These are phyloP conservation scores for Spinacia oleracea DNA, from an alignment of 179 eudicot species.

Conservation along the genomic window DNA sequence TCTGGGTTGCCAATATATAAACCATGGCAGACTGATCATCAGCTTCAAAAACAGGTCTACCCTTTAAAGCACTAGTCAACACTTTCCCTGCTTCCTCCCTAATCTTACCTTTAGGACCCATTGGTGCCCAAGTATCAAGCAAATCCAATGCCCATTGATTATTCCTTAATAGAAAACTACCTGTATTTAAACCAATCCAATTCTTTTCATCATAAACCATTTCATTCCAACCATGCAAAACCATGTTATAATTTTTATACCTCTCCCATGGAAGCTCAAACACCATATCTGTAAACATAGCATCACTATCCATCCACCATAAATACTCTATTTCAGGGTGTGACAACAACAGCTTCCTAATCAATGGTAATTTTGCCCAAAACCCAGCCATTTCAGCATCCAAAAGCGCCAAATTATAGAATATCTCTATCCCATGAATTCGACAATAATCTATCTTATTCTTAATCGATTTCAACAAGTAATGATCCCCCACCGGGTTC, in stretches of 20 bases:
- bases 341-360: conserved; percentile 41
- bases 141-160: conserved; percentile 53
- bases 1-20: conserved; percentile 33
- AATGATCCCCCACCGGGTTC: conserved; percentile 50
- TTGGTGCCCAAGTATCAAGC: conserved; percentile 50
- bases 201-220: conserved; percentile 48
- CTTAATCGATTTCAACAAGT: conserved; percentile 47
- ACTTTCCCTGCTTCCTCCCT: conserved; percentile 49
- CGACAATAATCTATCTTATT: conserved; percentile 61
- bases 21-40: conserved; percentile 45
- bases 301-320: conserved; percentile 68
- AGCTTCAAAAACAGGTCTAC: conserved; percentile 51
- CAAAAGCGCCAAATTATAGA: conserved; percentile 46
- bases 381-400: conserved; percentile 53
- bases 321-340: conserved; percentile 54
- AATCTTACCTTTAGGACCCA: conserved; percentile 49
- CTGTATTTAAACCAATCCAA: conserved; percentile 54
- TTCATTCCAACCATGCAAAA: conserved; percentile 52
- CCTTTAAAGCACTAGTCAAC: conserved; percentile 41
- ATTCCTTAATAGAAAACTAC: conserved; percentile 47
- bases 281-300: conserved; percentile 57
- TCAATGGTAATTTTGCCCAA: conserved; percentile 55
- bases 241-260: conserved; percentile 41
- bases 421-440: conserved; percentile 46
- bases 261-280: conserved; percentile 51